These are phyloP conservation scores for Trichoderma sp. DNA, from an alignment of 2,329 filamentous ascomycete species.

Conservation along the genomic window DNA sequence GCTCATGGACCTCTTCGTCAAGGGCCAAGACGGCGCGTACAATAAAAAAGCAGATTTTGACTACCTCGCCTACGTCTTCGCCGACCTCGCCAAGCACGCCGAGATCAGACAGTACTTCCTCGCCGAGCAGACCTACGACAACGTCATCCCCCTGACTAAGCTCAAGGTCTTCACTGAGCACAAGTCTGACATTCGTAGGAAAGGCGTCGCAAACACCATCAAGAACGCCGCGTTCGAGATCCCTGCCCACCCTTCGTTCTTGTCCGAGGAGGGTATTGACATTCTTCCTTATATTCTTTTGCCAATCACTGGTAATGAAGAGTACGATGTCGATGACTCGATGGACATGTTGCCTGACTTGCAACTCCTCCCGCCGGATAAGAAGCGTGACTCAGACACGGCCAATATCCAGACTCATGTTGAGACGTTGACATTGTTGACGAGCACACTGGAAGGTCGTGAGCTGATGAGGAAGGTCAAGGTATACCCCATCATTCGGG, in stretches of 20 bases:
- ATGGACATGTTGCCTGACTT: conserved; percentile 85
- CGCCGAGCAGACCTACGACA: conserved; percentile 70
- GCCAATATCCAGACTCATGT: conserved; percentile 82
- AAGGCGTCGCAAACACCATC: conserved; percentile 93
- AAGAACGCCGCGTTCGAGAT: conserved; percentile 91
- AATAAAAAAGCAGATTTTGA: conserved; percentile 87
- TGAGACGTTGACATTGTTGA: conserved; percentile 81
- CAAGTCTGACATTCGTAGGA: conserved; percentile 74
- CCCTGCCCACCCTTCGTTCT: conserved; percentile 65
- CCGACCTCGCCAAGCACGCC: conserved; percentile 81
- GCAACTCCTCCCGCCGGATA: conserved; percentile 85
- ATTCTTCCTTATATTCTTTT: conserved; percentile 85
- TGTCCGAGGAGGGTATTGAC: conserved; percentile 71
- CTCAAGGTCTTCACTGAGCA: conserved; percentile 94
- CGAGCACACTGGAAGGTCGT: conserved; percentile 71
- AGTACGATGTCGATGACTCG: conserved; percentile 83
- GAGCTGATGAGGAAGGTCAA: conserved; percentile 72
- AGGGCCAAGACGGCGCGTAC: conserved; percentile 76
- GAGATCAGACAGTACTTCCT: conserved; percentile 75
- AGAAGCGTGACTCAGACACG: conserved; percentile 74
- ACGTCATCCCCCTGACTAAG: conserved; percentile 85
- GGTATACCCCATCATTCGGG: conserved; percentile 85
- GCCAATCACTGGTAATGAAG: conserved; percentile 83
- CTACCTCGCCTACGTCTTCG: conserved; percentile 91
- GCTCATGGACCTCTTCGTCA: conserved; percentile 92